These are phyloP conservation scores for Trametes sp. DNA, from an alignment of 1,284 basidiomycete species.

Conservation along the genomic window DNA sequence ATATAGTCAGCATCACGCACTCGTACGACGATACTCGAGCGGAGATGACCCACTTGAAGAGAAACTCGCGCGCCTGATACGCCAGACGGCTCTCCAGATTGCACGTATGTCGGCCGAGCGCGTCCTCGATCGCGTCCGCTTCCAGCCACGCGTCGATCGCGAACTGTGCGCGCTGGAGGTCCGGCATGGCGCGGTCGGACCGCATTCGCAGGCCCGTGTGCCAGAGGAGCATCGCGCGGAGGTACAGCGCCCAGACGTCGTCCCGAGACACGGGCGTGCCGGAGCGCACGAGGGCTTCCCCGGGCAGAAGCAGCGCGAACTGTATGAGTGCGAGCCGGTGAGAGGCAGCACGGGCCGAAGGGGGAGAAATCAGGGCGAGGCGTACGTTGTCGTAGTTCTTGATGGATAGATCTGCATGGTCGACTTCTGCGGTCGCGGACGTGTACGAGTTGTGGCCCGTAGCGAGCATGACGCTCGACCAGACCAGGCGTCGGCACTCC, in stretches of 20 bases:
- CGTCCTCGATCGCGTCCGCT: constrained; percentile 67
- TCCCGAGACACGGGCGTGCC: constrained; percentile 56
- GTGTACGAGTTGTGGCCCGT: constrained; percentile 67
- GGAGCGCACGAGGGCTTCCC: constrained; percentile 58
- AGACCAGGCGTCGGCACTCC: constrained; percentile 70
- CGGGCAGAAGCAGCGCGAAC: constrained; percentile 70
- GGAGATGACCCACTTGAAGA: constrained; percentile 68
- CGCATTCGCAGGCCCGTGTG: constrained; percentile 68
- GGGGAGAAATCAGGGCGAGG: constrained; percentile 17
- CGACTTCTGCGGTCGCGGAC: constrained; percentile 46
- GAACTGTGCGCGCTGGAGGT: constrained; percentile 62
- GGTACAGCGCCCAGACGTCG: constrained; percentile 73
- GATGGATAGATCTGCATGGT: constrained; percentile 59
- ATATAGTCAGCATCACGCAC: not conserved
- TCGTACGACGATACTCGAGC: too few species aligned
- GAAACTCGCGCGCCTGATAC: constrained; percentile 71
- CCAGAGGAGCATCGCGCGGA: constrained; percentile 73
- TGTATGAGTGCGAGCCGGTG: constrained; percentile 35
- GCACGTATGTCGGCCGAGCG: constrained; percentile 69
- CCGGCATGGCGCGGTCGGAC: constrained; percentile 46
- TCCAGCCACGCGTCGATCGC: constrained; percentile 73
- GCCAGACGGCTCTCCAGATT: constrained; percentile 66
- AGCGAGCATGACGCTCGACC: constrained; percentile 68
- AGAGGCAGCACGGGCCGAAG: not conserved
- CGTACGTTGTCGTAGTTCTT: constrained; percentile 71